phyloP scores from a whole-genome alignment of 495 filamentous ascomycete genomes.

The Podospora australis region DNA sequence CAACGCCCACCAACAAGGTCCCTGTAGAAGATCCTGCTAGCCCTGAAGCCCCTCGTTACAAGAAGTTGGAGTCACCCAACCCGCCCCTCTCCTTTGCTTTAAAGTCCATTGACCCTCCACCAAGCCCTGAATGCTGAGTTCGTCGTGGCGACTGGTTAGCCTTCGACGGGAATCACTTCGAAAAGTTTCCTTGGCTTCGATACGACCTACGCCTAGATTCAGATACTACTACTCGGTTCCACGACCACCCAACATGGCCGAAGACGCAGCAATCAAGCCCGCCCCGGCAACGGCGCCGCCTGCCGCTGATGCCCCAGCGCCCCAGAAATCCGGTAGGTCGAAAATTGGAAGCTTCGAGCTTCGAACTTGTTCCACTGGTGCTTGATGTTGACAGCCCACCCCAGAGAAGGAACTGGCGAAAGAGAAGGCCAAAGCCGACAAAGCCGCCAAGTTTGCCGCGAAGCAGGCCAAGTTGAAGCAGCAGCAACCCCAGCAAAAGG shows the following conservation, averaged over 20 bases:
- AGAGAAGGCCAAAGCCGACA: slow-evolving; percentile 27
- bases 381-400: background rate
- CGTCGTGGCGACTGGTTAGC: slow-evolving; percentile 24
- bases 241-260: slow-evolving; percentile 18
- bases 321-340: slow-evolving; percentile 27
- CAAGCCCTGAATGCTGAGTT: slow-evolving; percentile 26
- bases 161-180: slow-evolving; percentile 21
- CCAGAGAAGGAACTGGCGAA: slow-evolving; percentile 11
- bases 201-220: slow-evolving; percentile 17
- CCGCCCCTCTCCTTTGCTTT: slow-evolving; percentile 13
- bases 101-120: slow-evolving; percentile 21
- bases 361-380: background rate
- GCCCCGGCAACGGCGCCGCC: slow-evolving; percentile 6
- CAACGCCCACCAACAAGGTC: no score
- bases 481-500: slow-evolving; percentile 12
- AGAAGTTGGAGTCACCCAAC: slow-evolving; percentile 13
- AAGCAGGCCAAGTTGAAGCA: slow-evolving; percentile 23
- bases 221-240: slow-evolving; percentile 10
- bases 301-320: slow-evolving; percentile 15
- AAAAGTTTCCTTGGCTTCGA: slow-evolving; percentile 15
- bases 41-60: slow-evolving; percentile 10
- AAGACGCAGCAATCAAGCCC: slow-evolving; percentile 10
- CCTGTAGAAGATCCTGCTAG: no score
- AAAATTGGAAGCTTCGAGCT: background rate
- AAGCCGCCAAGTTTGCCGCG: slow-evolving; percentile 33